Percentiles rank a stretch among this genome's conserved stretches.
Evolutionary conservation across 1,284 basidiomycete species (phyloP).

Genomic region (Leccinum pallidistipes): DNA sequence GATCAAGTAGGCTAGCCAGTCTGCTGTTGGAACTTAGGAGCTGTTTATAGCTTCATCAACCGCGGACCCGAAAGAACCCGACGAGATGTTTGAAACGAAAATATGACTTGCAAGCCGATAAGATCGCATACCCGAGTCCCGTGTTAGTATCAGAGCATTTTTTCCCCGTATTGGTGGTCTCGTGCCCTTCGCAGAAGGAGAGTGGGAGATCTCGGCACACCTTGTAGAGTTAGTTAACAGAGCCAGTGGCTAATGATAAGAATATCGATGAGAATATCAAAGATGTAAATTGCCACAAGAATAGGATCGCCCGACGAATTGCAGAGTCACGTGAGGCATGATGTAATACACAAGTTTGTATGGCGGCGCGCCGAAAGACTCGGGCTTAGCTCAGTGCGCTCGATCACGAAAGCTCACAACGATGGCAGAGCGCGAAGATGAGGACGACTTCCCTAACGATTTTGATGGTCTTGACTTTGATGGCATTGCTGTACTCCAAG

Average conservation of each 20-base stretch:
- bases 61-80: background rate
- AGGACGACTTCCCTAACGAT: slow-evolving; percentile 45
- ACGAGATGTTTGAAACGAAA: background rate
- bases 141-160: background rate
- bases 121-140: background rate
- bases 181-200: background rate
- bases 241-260: background rate
- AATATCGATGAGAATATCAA: background rate
- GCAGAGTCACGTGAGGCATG: slow-evolving; percentile 8
- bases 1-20: background rate
- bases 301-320: background rate
- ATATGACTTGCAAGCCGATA: background rate
- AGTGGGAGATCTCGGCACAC: background rate
- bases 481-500: slow-evolving; percentile 37
- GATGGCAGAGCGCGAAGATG: slow-evolving; percentile 29
- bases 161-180: background rate
- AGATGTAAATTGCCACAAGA: background rate
- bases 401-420: background rate
- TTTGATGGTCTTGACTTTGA: slow-evolving; percentile 40
- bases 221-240: background rate
- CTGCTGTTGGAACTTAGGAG: background rate
- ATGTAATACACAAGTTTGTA: background rate
- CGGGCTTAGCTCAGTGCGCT: background rate
- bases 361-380: background rate
- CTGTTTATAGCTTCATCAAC: background rate